These are phyloP conservation scores for Ustilago bromivora DNA, from an alignment of 1,284 basidiomycete species.

Conservation along the genomic window DNA sequence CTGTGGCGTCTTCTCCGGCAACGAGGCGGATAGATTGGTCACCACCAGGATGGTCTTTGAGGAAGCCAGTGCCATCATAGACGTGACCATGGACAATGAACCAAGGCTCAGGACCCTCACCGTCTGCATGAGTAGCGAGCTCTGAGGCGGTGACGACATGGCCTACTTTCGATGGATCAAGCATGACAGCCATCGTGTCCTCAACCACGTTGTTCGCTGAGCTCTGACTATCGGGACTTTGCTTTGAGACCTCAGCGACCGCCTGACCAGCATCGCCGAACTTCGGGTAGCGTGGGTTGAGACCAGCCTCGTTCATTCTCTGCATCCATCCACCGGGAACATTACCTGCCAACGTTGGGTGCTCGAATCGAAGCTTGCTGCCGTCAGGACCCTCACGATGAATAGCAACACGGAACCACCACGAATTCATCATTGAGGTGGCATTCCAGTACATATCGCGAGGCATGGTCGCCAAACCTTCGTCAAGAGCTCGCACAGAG, in stretches of 20 bases:
- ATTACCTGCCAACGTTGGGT: slow-evolving; percentile 75
- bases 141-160: slow-evolving; percentile 74
- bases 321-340: slow-evolving; percentile 78
- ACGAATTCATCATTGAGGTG: slow-evolving; percentile 76
- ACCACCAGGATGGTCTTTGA: slow-evolving; percentile 77
- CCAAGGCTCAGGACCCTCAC: slow-evolving; percentile 73
- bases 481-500: slow-evolving; percentile 76
- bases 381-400: slow-evolving; percentile 66
- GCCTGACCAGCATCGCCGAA: slow-evolving; percentile 33
- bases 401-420: slow-evolving; percentile 76
- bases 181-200: slow-evolving; percentile 60
- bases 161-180: slow-evolving; percentile 62
- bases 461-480: slow-evolving; percentile 73
- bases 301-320: slow-evolving; percentile 74
- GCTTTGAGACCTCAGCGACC: neutral
- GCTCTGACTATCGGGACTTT: neutral
- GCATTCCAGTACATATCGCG: slow-evolving; percentile 73
- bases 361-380: slow-evolving; percentile 74
- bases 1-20: slow-evolving; percentile 77
- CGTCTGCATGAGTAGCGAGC: slow-evolving; percentile 72
- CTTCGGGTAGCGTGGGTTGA: slow-evolving; percentile 72
- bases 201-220: slow-evolving; percentile 5
- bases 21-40: slow-evolving; percentile 75
- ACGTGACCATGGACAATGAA: slow-evolving; percentile 75
- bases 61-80: slow-evolving; percentile 74